phyloP scores from a whole-genome alignment of 75 land plant species.

The Sequoiadendron giganteum region DNA sequence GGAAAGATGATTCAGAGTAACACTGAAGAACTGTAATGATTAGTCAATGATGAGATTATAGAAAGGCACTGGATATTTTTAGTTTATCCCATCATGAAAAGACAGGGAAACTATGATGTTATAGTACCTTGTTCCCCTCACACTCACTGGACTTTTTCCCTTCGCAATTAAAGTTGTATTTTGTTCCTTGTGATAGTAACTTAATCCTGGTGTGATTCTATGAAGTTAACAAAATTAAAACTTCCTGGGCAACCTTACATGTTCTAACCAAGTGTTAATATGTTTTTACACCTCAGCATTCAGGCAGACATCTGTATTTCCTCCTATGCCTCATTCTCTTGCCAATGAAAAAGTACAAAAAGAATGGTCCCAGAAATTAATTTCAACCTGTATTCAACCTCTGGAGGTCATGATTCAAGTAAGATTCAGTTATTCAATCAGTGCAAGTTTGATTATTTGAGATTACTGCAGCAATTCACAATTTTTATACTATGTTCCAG shows the following conservation, averaged over 20 bases:
- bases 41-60: neutral
- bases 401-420: slow-evolving; percentile 92
- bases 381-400: slow-evolving; percentile 58
- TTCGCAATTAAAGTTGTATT: neutral
- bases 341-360: slow-evolving; percentile 37
- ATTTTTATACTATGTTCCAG: neutral
- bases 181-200: neutral
- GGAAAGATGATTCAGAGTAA: neutral
- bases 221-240: neutral
- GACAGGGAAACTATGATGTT: neutral
- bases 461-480: neutral
- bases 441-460: neutral
- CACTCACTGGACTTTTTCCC: neutral
- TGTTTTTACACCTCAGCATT: slow-evolving; percentile 49
- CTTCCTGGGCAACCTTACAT: neutral
- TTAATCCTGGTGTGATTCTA: neutral
- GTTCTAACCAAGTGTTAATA: neutral
- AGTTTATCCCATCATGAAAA: neutral
- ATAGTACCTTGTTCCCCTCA: neutral
- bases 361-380: slow-evolving; percentile 16
- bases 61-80: neutral
- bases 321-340: slow-evolving; percentile 75
- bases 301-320: slow-evolving; percentile 79
- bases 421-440: neutral
- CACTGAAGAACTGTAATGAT: neutral